Percentiles rank a stretch among this genome's conserved stretches.
phyloP scores from a whole-genome alignment of 2,329 filamentous ascomycete species.

The Rosellinia necatrix region DNA sequence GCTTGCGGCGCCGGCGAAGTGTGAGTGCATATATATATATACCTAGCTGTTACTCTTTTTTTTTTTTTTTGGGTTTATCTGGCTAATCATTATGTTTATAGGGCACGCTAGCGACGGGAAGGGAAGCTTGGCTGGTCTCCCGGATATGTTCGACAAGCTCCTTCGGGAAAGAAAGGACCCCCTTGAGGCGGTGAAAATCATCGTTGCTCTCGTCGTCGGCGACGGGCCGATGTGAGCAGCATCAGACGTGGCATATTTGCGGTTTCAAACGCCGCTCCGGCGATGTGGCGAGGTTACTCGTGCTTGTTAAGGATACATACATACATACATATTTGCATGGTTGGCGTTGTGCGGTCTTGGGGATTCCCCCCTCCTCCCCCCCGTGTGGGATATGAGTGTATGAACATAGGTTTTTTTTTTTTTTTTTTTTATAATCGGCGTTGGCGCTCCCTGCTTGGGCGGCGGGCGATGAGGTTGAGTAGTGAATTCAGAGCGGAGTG shows the following conservation, averaged over 20 bases:
- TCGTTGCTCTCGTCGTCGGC: constrained; percentile 64
- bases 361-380: too few relatives aligned
- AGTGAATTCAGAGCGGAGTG: too few relatives aligned
- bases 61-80: neutral
- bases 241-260: neutral
- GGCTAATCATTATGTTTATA: constrained; percentile 37
- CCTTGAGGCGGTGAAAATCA: constrained; percentile 59
- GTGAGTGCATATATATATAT: constrained; percentile 52
- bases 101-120: constrained; percentile 65
- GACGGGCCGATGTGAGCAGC: constrained; percentile 34
- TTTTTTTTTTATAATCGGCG: too few relatives aligned
- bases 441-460: too few relatives aligned
- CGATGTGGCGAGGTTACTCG: too few relatives aligned
- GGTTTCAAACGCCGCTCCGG: too few relatives aligned
- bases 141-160: constrained; percentile 64
- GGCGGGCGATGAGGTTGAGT: too few relatives aligned
- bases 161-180: constrained; percentile 60
- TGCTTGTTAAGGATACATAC: neutral
- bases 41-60: neutral
- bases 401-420: too few relatives aligned
- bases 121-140: constrained; percentile 60
- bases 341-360: neutral
- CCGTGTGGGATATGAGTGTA: neutral
- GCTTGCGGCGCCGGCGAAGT: constrained; percentile 63
- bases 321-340: neutral